phyloP scores from a whole-genome alignment of 2,329 filamentous ascomycete species.

The Pseudogymnoascus sp. region DNA sequence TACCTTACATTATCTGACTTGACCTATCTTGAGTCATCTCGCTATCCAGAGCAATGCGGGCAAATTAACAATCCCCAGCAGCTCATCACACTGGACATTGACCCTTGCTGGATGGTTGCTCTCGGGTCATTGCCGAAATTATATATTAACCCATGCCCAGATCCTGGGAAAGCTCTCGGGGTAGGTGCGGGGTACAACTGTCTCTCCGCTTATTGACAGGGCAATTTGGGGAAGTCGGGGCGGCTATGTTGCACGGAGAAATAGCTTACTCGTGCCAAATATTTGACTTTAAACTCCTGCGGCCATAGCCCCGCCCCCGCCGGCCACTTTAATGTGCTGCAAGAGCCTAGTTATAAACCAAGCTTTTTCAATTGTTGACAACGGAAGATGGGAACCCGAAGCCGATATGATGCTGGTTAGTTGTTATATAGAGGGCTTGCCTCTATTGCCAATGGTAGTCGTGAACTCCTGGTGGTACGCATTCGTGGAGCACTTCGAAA shows the following conservation, averaged over 20 bases:
- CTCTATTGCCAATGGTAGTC: not conserved
- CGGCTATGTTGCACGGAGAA: not conserved
- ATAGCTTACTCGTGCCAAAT: slow-evolving; percentile 7
- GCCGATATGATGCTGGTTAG: not conserved
- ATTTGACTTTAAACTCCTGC: not conserved
- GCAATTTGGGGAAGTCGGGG: not conserved
- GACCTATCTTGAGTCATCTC: not conserved
- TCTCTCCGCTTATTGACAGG: not conserved
- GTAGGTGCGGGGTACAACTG: slow-evolving; percentile 4
- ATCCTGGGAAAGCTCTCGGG: not conserved
- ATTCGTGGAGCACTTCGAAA: not conserved
- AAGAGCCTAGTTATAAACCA: not conserved
- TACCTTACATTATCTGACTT: not conserved
- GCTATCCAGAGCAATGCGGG: not conserved
- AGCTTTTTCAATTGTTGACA: slow-evolving; percentile 1
- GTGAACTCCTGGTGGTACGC: not conserved
- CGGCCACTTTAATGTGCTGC: not conserved
- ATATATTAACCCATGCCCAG: slow-evolving; percentile 4
- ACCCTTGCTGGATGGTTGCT: not conserved
- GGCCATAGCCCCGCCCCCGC: not conserved
- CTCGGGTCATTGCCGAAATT: not conserved
- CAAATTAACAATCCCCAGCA: not conserved
- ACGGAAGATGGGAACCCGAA: not conserved
- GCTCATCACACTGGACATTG: not conserved
- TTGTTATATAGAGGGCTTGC: not conserved